A percentile compares a stretch with the other conserved stretches of the same genome.
These are phyloP conservation scores for Lolium rigidum DNA, from an alignment of 176 grass and related monocot species.

Conservation along the genomic window DNA sequence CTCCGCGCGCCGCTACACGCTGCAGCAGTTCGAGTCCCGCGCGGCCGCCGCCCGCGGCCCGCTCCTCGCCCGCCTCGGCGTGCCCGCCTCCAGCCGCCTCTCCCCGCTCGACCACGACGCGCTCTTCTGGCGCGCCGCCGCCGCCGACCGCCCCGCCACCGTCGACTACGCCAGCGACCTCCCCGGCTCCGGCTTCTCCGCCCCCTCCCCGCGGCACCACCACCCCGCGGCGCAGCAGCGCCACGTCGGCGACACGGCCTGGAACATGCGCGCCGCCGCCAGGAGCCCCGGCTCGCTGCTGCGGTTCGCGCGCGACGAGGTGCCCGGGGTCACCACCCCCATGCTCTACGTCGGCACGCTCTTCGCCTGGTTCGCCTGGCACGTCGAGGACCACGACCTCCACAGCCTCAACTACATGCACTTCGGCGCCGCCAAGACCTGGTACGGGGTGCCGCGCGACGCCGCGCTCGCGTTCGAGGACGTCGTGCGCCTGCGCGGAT, in stretches of 20 bases:
- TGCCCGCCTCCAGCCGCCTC: slow-evolving; percentile 46
- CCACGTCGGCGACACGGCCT: slow-evolving; percentile 75
- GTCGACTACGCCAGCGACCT: slow-evolving; percentile 92
- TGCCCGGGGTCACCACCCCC: slow-evolving; percentile 82
- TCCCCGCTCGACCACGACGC: slow-evolving; percentile 78
- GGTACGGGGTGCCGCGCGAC: slow-evolving; percentile 93
- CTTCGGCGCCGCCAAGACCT: slow-evolving; percentile 75
- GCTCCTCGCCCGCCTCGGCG: slow-evolving; percentile 46
- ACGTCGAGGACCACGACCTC: slow-evolving; percentile 94
- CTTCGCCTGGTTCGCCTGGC: slow-evolving; percentile 99
- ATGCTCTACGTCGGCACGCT: slow-evolving; percentile 88
- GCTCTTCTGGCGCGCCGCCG: slow-evolving; percentile 79
- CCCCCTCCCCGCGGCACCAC: neutral
- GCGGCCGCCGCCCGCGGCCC: slow-evolving; percentile 38
- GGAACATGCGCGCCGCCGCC: slow-evolving; percentile 86
- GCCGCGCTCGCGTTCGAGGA: slow-evolving; percentile 81
- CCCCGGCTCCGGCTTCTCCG: slow-evolving; percentile 77
- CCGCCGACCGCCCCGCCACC: slow-evolving; percentile 63
- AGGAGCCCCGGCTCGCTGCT: slow-evolving; percentile 69
- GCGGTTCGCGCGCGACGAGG: slow-evolving; percentile 76
- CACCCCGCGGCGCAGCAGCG: neutral
- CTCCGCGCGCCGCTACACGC: slow-evolving; percentile 70
- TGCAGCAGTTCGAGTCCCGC: slow-evolving; percentile 78
- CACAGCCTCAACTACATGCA: slow-evolving; percentile 96
- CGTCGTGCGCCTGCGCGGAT: slow-evolving; percentile 80